Evolutionary conservation across 2,329 filamentous ascomycete species (phyloP), one percentile per base, ranked within the genome.

Genomic region (Ceratocystis eucalypticola): DNA sequence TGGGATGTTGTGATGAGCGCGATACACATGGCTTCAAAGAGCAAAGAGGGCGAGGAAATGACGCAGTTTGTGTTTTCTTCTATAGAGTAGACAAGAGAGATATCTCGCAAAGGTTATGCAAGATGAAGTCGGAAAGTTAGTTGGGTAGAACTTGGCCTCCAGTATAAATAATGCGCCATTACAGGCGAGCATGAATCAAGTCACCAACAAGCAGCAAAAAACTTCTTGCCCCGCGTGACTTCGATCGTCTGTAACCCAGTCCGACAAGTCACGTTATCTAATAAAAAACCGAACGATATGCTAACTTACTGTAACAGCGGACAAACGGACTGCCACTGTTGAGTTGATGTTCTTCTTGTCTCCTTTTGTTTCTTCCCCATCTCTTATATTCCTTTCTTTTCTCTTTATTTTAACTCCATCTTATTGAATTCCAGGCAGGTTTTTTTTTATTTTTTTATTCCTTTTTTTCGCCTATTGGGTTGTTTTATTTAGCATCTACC

Each of bases 1-100:
- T 92, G 88, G 59, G 86, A 81, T 20, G 88, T 92, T 30, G 88
- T 89, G 67, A 90, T 78, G 59, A 92, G 78, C 62, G 85, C 86
- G 76, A 92, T 91, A 74, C 89, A 92, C 88, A 92, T 92, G 15
- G n/a, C 53, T 17, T 33, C 6, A 59, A 59, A 59, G 53, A 37
- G 28, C 17, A 20, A 22, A 30, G 2, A 22, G 15, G 53, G 2
- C 53, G 30, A 33, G 7, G 48, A 22, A 50, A 41, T 22, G 22
- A 50, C 46, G n/a, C 22, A 20, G 46, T 22, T n/a, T 50, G 46
- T 22, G 17, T 50, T 50, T 50, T n/a, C 10, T n/a, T 50, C n/a
- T 50, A n/a, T 22, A 50, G 10, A 10, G 17, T n/a, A 20, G 46
- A 7, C 46, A 12, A 50, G 10, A 6, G 6, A n/a, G 17, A 7